Evolutionary conservation across 495 filamentous ascomycete species (phyloP).

Genomic region (Penicillium canescens): DNA sequence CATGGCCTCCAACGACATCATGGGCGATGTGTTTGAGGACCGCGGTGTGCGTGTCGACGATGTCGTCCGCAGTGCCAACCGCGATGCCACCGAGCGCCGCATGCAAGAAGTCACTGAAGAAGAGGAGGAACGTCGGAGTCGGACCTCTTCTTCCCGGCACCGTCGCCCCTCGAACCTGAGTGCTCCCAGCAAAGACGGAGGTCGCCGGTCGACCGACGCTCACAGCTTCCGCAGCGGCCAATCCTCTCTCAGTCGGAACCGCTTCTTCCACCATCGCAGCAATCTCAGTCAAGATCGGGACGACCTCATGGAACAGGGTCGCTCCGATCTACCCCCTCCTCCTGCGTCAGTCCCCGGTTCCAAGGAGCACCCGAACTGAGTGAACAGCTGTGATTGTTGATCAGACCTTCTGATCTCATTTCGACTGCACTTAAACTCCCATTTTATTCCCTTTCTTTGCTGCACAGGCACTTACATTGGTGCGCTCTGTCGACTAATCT

Average conservation of each 20-base stretch:
- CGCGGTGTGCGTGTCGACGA: slow-evolving; percentile 37
- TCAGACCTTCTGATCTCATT: not conserved
- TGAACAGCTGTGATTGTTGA: not conserved
- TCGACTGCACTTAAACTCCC: not conserved
- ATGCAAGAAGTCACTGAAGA: slow-evolving; percentile 47
- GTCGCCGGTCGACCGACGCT: slow-evolving; percentile 37
- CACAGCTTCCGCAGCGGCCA: slow-evolving; percentile 31
- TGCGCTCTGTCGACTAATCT: not conserved
- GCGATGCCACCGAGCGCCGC: slow-evolving; percentile 42
- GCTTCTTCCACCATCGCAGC: slow-evolving; percentile 40
- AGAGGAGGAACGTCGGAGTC: slow-evolving; percentile 37
- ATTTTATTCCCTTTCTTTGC: not conserved
- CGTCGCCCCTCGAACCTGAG: slow-evolving; percentile 31
- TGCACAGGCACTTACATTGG: not conserved
- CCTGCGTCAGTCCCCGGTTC: not conserved
- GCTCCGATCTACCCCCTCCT: slow-evolving; percentile 10
- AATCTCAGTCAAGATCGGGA: slow-evolving; percentile 25
- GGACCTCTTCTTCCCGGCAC: slow-evolving; percentile 23
- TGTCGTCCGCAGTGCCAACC: slow-evolving; percentile 40
- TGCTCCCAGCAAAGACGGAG: slow-evolving; percentile 14
- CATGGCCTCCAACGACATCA: slow-evolving; percentile 58
- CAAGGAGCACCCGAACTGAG: slow-evolving; percentile 12
- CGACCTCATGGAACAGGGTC: slow-evolving; percentile 39
- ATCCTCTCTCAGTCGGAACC: slow-evolving; percentile 33
- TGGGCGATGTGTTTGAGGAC: slow-evolving; percentile 70